Base-by-base conservation (phyloP, 2,329 filamentous ascomycete species). In the Sporothrix dimorphospora region DNA sequence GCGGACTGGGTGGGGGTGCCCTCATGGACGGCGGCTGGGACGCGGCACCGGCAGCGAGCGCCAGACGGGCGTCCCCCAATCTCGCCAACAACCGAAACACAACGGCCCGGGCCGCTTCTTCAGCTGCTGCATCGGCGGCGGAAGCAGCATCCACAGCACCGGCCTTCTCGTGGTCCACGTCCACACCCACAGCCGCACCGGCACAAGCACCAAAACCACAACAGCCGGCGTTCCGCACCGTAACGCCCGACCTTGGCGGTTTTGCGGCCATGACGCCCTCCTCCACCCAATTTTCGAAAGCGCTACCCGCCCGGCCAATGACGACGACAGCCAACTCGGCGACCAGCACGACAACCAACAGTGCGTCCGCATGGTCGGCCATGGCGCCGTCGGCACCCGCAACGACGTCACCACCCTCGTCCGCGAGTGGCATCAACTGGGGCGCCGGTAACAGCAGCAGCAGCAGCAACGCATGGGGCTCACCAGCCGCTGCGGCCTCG, bases 101-200 rank as follows among this genome's bases (percentile, higher is more conserved):
- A 14, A 66, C 59, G 7, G 49, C 68, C 1, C 69, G 71, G 6
- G 70, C 79, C 14, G 76, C 81, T 1, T 57, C 70, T 24, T 74
- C 75, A 3, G 27, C 65, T 5, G 61, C 74, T 14, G 80, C 80
- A 63, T 81, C 82, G 2, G 12, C 68, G 0, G 24, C 63, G 2
- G 16, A 65, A 11, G 8, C 70, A 0, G 55, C 40, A 8, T 79
- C 84, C 2, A 78, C 84, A n/a, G 79, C 84, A 2, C 83, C 85
- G 0, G 81, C 86, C 4, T 91, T 91, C 78, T 85, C 89, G 8
- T 92, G 90, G 89, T 91, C 89, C 1, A 89, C 88, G 2, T 87
- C 88, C 1, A 5, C 65, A 16, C 45, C 63, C 9, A 89, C 88
- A 3, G 85, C 88, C 12, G 83, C 82, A 11, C 81, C 86, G 11